phyloP scores from a whole-genome alignment of 2,329 filamentous ascomycete species.

The Neofusicoccum kwambonambiense region DNA sequence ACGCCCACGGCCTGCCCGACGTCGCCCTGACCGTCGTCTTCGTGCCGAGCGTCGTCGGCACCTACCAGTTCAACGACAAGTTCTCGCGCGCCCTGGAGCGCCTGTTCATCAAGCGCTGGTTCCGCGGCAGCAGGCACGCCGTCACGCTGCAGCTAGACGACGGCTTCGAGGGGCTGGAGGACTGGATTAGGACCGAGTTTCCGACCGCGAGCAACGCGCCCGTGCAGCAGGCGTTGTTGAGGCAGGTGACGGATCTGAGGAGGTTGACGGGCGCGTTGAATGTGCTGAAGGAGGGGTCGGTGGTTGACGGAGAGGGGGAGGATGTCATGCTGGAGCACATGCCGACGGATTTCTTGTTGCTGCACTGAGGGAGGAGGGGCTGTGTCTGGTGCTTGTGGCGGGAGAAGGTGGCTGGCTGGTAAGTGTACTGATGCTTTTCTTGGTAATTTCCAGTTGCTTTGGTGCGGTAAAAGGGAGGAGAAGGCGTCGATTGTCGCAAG shows the following conservation, averaged over 20 bases:
- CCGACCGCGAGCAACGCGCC: slow-evolving; percentile 1
- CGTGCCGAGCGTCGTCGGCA: slow-evolving; percentile 16
- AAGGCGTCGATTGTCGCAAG: not conserved
- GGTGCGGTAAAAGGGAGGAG: too few relatives aligned
- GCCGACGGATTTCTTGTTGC: not conserved
- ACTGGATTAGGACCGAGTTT: slow-evolving; percentile 14
- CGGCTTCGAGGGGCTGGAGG: slow-evolving; percentile 10
- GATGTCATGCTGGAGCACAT: not conserved
- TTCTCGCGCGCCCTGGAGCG: slow-evolving; percentile 6
- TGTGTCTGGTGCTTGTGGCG: not conserved
- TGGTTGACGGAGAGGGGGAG: not conserved
- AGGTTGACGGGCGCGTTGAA: not conserved
- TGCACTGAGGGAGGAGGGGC: not conserved
- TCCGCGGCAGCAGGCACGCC: not conserved
- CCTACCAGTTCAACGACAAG: slow-evolving; percentile 12
- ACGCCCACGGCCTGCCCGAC: not conserved
- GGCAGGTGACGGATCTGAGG: slow-evolving; percentile 1
- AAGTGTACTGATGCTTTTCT: too few relatives aligned
- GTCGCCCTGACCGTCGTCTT: slow-evolving; percentile 5
- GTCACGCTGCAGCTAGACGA: slow-evolving; percentile 4
- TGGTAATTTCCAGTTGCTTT: too few relatives aligned
- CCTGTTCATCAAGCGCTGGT: slow-evolving; percentile 10
- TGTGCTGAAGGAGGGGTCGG: not conserved
- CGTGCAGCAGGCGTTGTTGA: slow-evolving; percentile 1
- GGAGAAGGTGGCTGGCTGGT: not conserved